Base-by-base conservation (phyloP, 306 rosid species). In the Cyclanthera cordifolia region DNA sequence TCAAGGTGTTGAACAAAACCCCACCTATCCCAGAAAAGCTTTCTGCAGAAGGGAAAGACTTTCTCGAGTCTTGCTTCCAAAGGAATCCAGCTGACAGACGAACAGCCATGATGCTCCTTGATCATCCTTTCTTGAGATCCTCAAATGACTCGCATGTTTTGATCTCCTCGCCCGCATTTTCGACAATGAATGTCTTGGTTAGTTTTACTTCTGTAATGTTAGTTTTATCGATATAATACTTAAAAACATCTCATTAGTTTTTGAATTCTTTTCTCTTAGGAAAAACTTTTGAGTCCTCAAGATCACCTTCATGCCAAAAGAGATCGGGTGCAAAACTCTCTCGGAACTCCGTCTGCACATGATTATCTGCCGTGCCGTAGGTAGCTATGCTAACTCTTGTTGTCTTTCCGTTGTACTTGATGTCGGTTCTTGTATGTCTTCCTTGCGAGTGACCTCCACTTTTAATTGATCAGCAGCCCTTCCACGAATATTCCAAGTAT, bases 81-180 rank as follows among this genome's bases (percentile, higher is more conserved):
- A 85, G 99, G 85, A 69, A 94, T 73, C 99, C 99, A 6, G 95
- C 88, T 11, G 86, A 90, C 13, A 84, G 99, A 70, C 91, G 88
- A 55, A 72, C 90, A 0, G 99, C 99, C 19, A 76, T 59, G 5
- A 13, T 0, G 57, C 90, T 94, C 55, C 96, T 94, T 16, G 86
- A 84, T 16, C 99, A 94, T 28, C 81, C 88, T 8, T 94, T 94
- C 75, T 80, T 94, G 25, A 85, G 82, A 73, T 83, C 72, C 73
- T 78, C 77, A 69, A 82, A 79, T 39, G 84, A 84, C 34, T 88
- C 80, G 19, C 81, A 73, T 73, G 75, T 73, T 60, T 47, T 76
- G 17, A 57, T 70, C 67, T 71, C 78, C 20, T 14, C 76, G 7
- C 85, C 74, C 28, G 39, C 65, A 6, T 69, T 74, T 72, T 79